Conservation (phyloP, 495 filamentous ascomycete genomes). For the Penicillium coprophilum region DNA sequence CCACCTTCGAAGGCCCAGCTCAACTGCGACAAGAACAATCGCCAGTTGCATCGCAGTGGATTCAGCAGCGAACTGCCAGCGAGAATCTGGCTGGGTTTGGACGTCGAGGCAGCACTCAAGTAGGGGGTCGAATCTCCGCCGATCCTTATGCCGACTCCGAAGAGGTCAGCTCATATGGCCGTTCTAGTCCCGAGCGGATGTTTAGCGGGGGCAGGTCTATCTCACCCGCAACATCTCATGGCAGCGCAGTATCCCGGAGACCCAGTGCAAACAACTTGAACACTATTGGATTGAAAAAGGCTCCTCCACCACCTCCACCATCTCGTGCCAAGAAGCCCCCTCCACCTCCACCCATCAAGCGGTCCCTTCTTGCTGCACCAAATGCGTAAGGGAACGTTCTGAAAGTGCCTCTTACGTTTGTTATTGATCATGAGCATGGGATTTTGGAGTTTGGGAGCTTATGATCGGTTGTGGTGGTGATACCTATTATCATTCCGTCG, state of each 20-base stretch:
- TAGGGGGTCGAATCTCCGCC: conserved; percentile 43
- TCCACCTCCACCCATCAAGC: conserved; percentile 56
- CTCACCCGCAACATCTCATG: conserved; percentile 63
- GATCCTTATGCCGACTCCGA: conserved; percentile 69
- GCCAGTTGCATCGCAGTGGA: conserved; percentile 43
- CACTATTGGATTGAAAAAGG: conserved; percentile 57
- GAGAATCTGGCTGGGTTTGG: conserved; percentile 46
- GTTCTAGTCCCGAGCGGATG: conserved; percentile 60
- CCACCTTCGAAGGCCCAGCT: conserved; percentile 59
- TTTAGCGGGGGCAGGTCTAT: conserved; percentile 52
- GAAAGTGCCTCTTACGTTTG: background rate
- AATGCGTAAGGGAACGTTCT: conserved; percentile 21
- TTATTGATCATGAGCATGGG: conserved; percentile 16
- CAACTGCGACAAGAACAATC: conserved; percentile 52
- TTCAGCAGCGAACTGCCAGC: conserved; percentile 55
- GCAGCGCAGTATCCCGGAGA: conserved; percentile 57
- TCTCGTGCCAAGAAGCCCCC: conserved; percentile 74
- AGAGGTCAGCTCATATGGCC: conserved; percentile 51
- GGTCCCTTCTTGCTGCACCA: conserved; percentile 37
- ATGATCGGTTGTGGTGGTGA: background rate
- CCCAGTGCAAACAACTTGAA: conserved; percentile 52
- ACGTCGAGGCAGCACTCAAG: conserved; percentile 42
- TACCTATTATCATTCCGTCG: conserved; percentile 7
- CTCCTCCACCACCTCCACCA: conserved; percentile 80
- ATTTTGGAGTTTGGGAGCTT: conserved; percentile 17